Conservation (phyloP, 2,329 filamentous ascomycete species). For the Calonectria leucothoes region DNA sequence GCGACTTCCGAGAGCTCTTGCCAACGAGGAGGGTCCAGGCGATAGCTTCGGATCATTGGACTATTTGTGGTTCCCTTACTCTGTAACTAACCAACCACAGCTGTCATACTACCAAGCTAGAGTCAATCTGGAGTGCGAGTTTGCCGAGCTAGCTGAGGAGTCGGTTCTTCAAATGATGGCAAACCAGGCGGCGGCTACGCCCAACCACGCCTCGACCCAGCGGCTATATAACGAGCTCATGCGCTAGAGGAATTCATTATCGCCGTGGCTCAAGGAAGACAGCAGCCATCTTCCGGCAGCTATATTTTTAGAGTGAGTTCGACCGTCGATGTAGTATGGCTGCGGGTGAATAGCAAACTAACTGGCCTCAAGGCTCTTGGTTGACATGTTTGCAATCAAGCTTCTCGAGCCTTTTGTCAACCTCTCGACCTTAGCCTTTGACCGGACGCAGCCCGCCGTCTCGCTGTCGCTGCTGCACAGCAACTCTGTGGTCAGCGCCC, state of each 20-base stretch:
- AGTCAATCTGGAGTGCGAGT: neutral
- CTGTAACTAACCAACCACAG: neutral
- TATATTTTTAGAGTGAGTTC: constrained; percentile 20
- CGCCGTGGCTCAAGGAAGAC: neutral
- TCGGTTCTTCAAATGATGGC: neutral
- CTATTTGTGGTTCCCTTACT: constrained; percentile 26
- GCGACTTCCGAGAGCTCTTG: neutral
- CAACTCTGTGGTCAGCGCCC: constrained; percentile 24
- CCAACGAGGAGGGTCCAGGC: neutral
- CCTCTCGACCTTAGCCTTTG: constrained; percentile 6
- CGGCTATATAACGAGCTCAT: neutral
- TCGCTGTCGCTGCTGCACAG: constrained; percentile 21
- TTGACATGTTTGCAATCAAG: constrained; percentile 17
- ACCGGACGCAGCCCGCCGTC: neutral
- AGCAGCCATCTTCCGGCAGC: constrained; percentile 10
- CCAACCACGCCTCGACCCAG: neutral
- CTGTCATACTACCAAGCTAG: neutral
- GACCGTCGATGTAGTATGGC: no score
- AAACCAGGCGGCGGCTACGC: neutral
- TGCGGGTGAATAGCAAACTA: neutral
- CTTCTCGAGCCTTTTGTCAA: constrained; percentile 18
- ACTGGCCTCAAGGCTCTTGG: constrained; percentile 11
- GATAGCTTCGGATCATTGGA: neutral
- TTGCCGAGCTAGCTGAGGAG: constrained; percentile 12
- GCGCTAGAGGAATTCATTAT: neutral